These are phyloP conservation scores for Eutrema heterophyllum DNA, from an alignment of 345 rosid species.

Conservation along the genomic window DNA sequence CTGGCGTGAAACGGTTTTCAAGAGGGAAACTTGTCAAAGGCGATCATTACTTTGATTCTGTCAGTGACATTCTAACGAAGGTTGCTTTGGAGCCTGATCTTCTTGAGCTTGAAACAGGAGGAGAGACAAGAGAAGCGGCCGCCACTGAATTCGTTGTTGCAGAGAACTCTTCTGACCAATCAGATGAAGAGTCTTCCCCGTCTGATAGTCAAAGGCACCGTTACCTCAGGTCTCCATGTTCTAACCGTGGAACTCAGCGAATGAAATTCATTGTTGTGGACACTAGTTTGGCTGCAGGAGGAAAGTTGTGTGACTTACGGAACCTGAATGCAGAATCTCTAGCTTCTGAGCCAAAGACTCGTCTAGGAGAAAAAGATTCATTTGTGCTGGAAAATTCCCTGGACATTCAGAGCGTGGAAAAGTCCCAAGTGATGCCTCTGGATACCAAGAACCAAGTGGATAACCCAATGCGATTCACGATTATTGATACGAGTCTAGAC, in stretches of 20 bases:
- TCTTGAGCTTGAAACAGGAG: constrained; percentile 54
- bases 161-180: constrained; percentile 39
- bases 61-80: constrained; percentile 59
- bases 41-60: constrained; percentile 62
- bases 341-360: constrained; percentile 28
- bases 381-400: constrained; percentile 13
- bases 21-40: constrained; percentile 64
- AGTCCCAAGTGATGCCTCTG: constrained; percentile 9
- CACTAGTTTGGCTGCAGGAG: constrained; percentile 45
- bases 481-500: constrained; percentile 57
- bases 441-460: constrained; percentile 32
- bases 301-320: constrained; percentile 44
- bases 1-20: constrained; percentile 65
- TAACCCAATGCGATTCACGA: constrained; percentile 36
- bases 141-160: constrained; percentile 24
- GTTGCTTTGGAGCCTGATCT: constrained; percentile 67
- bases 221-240: constrained; percentile 63
- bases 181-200: constrained; percentile 32
- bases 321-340: constrained; percentile 31
- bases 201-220: constrained; percentile 28
- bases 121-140: constrained; percentile 19
- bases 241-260: constrained; percentile 28
- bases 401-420: constrained; percentile 25
- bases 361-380: constrained; percentile 24
- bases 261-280: constrained; percentile 62